Evolutionary conservation across 2,329 filamentous ascomycete genomes (phyloP).

Genomic region (Cadophora sp.): DNA sequence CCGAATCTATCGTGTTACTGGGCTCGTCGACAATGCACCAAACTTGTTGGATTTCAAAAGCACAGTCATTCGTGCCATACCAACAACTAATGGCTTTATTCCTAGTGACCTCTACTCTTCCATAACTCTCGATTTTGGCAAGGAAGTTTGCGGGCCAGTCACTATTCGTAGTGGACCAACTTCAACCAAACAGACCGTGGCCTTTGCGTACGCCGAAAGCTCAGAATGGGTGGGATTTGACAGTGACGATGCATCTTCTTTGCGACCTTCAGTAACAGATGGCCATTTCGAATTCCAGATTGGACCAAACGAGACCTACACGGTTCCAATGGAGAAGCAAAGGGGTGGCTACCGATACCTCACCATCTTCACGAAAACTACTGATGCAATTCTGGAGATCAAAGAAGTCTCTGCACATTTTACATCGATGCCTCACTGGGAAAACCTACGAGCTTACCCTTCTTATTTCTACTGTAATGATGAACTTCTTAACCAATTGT

Average conservation of each 20-base stretch:
- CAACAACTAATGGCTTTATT: slow-evolving; percentile 5
- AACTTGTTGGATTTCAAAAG: slow-evolving; percentile 22
- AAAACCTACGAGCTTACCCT: slow-evolving; percentile 52
- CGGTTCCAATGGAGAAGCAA: slow-evolving; percentile 20
- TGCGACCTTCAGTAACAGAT: slow-evolving; percentile 19
- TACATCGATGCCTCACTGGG: slow-evolving; percentile 51
- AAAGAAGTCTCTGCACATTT: slow-evolving; percentile 46
- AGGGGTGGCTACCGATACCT: slow-evolving; percentile 58
- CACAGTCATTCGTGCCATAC: slow-evolving; percentile 13
- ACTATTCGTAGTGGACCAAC: slow-evolving; percentile 14
- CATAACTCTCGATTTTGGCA: slow-evolving; percentile 24
- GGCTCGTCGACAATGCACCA: slow-evolving; percentile 17
- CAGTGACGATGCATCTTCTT: slow-evolving; percentile 21
- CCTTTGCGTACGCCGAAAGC: slow-evolving; percentile 25
- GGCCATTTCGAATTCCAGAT: slow-evolving; percentile 26
- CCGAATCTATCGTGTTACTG: slow-evolving; percentile 22
- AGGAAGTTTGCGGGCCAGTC: slow-evolving; percentile 25
- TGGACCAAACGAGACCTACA: slow-evolving; percentile 24
- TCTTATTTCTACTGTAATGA: slow-evolving; percentile 58
- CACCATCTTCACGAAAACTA: slow-evolving; percentile 49
- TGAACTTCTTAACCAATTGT: slow-evolving; percentile 57
- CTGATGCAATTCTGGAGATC: slow-evolving; percentile 35
- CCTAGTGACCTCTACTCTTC: slow-evolving; percentile 20
- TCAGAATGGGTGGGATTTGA: slow-evolving; percentile 28
- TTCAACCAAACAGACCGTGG: slow-evolving; percentile 8